These are phyloP conservation scores for Aureoboletus auriporus DNA, from an alignment of 768 basidiomycete species.

Conservation along the genomic window DNA sequence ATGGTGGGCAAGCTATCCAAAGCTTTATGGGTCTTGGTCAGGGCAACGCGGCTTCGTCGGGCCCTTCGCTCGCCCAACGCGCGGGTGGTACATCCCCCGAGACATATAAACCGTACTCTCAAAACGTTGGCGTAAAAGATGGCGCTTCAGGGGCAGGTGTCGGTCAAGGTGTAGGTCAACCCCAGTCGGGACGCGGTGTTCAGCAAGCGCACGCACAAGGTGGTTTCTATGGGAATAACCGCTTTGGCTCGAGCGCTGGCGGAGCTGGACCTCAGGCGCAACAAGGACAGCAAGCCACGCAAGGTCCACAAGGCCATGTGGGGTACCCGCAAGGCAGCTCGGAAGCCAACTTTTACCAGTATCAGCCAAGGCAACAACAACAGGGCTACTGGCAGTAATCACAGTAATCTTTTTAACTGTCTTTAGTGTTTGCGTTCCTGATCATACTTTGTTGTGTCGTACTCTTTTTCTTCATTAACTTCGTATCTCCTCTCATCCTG, in stretches of 20 bases:
- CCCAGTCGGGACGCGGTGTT: slow-evolving; percentile 40
- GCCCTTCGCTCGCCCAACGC: slow-evolving; percentile 43
- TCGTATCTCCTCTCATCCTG: slow-evolving; percentile 3
- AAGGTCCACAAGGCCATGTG: slow-evolving; percentile 38
- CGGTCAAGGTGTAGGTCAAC: slow-evolving; percentile 29
- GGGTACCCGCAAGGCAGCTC: slow-evolving; percentile 52
- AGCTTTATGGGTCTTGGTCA: slow-evolving; percentile 67
- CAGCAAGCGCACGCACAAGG: slow-evolving; percentile 43
- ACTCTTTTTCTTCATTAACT: not conserved
- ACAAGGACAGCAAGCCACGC: slow-evolving; percentile 37
- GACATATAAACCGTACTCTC: slow-evolving; percentile 71
- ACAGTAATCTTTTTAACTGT: slow-evolving; percentile 10
- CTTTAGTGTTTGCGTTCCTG: not conserved
- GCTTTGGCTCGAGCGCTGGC: slow-evolving; percentile 42
- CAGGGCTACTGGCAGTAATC: slow-evolving; percentile 53
- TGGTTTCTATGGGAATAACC: slow-evolving; percentile 42
- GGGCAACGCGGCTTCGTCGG: slow-evolving; percentile 37
- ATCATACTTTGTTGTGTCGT: slow-evolving; percentile 1
- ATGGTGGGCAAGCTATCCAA: slow-evolving; percentile 58
- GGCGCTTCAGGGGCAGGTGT: slow-evolving; percentile 45
- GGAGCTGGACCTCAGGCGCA: slow-evolving; percentile 46
- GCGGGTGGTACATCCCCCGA: slow-evolving; percentile 60
- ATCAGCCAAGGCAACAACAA: slow-evolving; percentile 63
- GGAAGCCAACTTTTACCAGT: slow-evolving; percentile 68
- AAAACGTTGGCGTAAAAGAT: slow-evolving; percentile 52